Evolutionary conservation across 148 eudicot species (phyloP), one percentile per base, ranked within the genome.

Genomic region (Rhododendron ferrugineum): DNA sequence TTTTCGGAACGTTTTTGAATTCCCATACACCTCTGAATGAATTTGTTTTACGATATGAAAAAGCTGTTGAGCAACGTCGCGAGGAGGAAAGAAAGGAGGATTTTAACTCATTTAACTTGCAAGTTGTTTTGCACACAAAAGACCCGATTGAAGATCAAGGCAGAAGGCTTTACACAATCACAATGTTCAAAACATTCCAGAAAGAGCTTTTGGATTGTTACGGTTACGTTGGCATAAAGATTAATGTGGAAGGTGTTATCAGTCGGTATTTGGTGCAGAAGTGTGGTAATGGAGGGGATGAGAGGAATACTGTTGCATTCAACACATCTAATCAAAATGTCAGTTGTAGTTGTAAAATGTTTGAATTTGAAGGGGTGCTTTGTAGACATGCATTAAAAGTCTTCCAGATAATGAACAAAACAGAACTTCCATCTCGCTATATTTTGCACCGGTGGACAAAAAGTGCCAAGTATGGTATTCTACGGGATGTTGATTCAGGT

Each of bases 131-230:
- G 85, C 94, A 88, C 52, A 87, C 94, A 28, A 90, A 92, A 79
- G 92, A 92, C 80, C 94, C 92, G 40, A 88, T 92, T 80, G 92
- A 92, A 87, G 94, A 92, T 82, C 94, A 92, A 83, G 88, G 94
- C 28, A 82, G 91, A 78, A 84, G 89, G 78, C 90, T 90, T 23
- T 92, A 92, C 85, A 90, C 94, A 36, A 78, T 86, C 34, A 84
- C 88, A 30, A 77, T 88, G 88, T 92, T 90, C 86, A 92, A 90
- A 86, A 84, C 81, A 34, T 92, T 92, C 37, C 94, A 92, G 85
- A 90, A 89, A 81, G 94, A 92, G 91, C 90, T 92, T 83, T 37
- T 90, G 76, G 92, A 92, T 83, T 88, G 94, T 87, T 88, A 88
- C 64, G 87, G 85, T 64, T 90, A 89, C 66, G 92, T 88, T 28